Evolutionary conservation across 2,329 filamentous ascomycete genomes (phyloP), one percentile per base, ranked within the genome.

Genomic region (Aspergillus eucalypticola): DNA sequence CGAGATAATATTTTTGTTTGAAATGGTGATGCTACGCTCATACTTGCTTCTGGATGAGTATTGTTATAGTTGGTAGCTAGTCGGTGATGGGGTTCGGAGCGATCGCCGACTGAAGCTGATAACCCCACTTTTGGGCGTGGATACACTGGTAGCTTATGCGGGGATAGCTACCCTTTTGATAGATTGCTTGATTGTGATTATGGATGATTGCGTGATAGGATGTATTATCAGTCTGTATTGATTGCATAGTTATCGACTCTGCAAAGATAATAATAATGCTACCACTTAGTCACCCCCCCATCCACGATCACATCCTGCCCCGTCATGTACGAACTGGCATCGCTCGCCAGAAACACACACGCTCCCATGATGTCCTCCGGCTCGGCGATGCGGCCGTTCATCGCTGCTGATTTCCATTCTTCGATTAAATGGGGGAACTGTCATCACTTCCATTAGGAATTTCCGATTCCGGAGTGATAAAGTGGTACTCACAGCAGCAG

Each of bases 291-390:
- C 8, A 71, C 69, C 56, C 80, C 80, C 29, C 80, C 80, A 63
- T 82, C 80, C 17, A 82, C 77, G 13, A 79, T 62, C 41, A 82
- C 72, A 66, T 82, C 79, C 51, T 75, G 76, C 1, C 79, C 80
- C 1, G 79, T 81, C 56, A 76, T 78, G 61, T 76, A 81, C 64
- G 66, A 69, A 64, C 80, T 82, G 0, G 80, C 80, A 64, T 82
- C 79, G 51, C 80, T 80, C 1, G 80, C 80, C 44, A 82, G 62
- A 54, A 82, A 82, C 1, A 82, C 76, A 64, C 79, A 81, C 0
- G 77, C 79, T 0, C 81, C 81, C 67, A 78, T 78, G 29, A 84
- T 81, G 54, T 83, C 81, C 59, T 83, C 79, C 0, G 81, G 81
- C 64, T 80, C 75, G 2, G 79, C 80, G 11, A 83, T 76, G 1